Percentiles rank a stretch among this genome's conserved stretches.
phyloP scores from a whole-genome alignment of 202 grass and related monocot species.

The Musa balbisiana region DNA sequence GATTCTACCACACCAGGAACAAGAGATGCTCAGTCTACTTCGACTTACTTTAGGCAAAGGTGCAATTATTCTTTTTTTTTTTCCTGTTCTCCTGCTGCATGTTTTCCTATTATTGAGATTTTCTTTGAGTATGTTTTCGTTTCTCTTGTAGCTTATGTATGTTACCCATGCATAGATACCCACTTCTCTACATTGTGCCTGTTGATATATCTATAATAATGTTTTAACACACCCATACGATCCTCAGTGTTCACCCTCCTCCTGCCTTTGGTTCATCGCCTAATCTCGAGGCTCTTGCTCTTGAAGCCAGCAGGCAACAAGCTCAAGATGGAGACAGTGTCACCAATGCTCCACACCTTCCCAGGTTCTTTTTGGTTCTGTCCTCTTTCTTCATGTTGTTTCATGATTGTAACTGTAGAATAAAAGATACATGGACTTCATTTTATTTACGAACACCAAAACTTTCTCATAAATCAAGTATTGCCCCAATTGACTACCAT shows the following conservation, averaged over 20 bases:
- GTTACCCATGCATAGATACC: background rate
- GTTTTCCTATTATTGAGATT: background rate
- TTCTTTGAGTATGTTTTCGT: background rate
- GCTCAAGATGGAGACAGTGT: constrained; percentile 14
- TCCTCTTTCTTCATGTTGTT: background rate
- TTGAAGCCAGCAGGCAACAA: constrained; percentile 34
- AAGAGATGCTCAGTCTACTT: constrained; percentile 21
- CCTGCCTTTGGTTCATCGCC: constrained; percentile 62
- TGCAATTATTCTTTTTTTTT: background rate
- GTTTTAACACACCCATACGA: background rate
- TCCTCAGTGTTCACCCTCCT: constrained; percentile 39
- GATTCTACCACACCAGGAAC: constrained; percentile 17
- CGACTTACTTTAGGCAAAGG: constrained; percentile 12
- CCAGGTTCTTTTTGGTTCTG: background rate
- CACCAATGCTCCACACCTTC: background rate
- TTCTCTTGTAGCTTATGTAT: background rate
- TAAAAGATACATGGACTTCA: background rate
- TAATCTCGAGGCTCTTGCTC: constrained; percentile 41
- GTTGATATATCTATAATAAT: background rate
- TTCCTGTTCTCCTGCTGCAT: background rate
- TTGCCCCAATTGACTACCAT: no score
- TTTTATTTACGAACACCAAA: background rate
- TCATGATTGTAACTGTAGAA: background rate
- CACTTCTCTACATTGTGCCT: constrained; percentile 10
- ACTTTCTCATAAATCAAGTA: no score